Base-by-base conservation (phyloP, 1,284 basidiomycete species). In the Rhizoctonia solani region DNA sequence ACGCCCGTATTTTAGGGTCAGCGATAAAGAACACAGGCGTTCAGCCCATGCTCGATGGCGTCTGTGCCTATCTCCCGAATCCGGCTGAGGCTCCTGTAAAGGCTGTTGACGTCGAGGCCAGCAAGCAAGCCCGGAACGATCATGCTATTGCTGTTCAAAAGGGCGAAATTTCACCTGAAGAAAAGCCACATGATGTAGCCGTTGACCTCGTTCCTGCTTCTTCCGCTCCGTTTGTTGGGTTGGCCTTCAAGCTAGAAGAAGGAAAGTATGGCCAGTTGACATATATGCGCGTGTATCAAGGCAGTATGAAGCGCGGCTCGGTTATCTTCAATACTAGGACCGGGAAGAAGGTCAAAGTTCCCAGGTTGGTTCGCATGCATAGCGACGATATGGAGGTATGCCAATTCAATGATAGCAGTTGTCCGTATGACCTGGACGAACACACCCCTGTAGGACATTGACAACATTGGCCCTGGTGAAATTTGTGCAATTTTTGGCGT, bases 401-500 rank as follows among this genome's bases (percentile, higher is more conserved):
- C 71, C 23, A 65, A 8, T 21, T 30, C 61, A 19, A n/a, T n/a
- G n/a, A n/a, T n/a, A n/a, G n/a, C n/a, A n/a, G n/a, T n/a, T n/a
- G n/a, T n/a, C n/a, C n/a, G n/a, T n/a, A n/a, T n/a, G n/a, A 53
- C 5, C 30, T 30, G 32, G 44, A 30, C 27, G 13, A 6, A 21
- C 44, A 46, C 21, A 46, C 13, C 2, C 66, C 54, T 41, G 19
- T 69, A 91, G 88, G 97, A 99, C 74, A 91, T 99, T 68, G 90
- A 96, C 50, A 85, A 87, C 41, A 92, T 99, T 72, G 93, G 93
- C 0, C 93, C 96, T n/a, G 97, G 97, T 66, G 97, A 99, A 82
- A 99, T 99, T 72, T 99, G 97, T 76, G 97, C 97, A 61, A 98
- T 98, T 80, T 99, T 99, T 73, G 97, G 97, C 75, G 95, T 99